phyloP scores from a whole-genome alignment of 139 green algal species.

The Haematococcus lacustris region DNA sequence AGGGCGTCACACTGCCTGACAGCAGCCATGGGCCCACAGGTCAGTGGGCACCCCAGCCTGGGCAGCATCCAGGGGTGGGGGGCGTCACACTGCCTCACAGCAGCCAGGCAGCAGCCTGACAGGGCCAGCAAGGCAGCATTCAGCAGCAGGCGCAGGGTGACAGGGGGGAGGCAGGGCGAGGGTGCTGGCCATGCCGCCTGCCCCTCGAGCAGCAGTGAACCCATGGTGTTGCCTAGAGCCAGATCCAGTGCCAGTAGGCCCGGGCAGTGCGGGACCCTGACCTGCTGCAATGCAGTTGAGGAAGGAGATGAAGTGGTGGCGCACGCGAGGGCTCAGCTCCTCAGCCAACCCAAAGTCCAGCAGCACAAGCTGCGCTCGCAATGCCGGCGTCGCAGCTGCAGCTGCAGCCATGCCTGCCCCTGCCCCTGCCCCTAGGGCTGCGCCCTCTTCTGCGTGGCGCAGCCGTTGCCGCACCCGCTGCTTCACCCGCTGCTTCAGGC shows the following conservation, averaged over 20 bases:
- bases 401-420: not conserved
- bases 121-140: not conserved
- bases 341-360: slow-evolving; percentile 84
- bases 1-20: not conserved
- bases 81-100: not conserved
- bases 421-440: too few species aligned
- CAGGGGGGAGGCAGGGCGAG: too few species aligned
- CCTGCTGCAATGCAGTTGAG: slow-evolving; percentile 33
- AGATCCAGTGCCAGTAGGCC: too few species aligned
- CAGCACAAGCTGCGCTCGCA: slow-evolving; percentile 60
- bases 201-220: too few species aligned
- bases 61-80: not conserved
- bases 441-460: too few species aligned
- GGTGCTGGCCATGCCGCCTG: too few species aligned
- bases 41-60: not conserved
- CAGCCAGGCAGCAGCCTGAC: too few species aligned
- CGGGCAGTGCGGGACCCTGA: too few species aligned
- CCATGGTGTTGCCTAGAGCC: too few species aligned
- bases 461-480: slow-evolving; percentile 14
- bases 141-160: too few species aligned
- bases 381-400: slow-evolving; percentile 1
- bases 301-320: slow-evolving; percentile 84
- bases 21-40: too few species aligned
- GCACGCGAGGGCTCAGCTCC: slow-evolving; percentile 64
- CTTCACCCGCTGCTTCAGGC: slow-evolving; percentile 18